These are phyloP conservation scores for Neopestalotiopsis sp. DNA, from an alignment of 2,329 filamentous ascomycete species.

Conservation along the genomic window DNA sequence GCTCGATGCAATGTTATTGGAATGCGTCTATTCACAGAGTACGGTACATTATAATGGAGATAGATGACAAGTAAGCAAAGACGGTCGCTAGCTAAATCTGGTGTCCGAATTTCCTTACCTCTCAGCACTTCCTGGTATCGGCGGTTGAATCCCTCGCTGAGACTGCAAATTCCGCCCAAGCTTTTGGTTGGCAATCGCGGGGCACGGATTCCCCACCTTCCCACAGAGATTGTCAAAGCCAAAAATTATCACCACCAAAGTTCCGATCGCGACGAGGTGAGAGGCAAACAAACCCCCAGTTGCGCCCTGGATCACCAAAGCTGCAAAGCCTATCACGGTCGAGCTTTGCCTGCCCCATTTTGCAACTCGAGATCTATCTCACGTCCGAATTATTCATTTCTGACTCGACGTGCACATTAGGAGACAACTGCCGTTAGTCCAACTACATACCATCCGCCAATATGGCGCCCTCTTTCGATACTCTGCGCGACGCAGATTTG, in stretches of 20 bases:
- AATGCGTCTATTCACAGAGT: no score
- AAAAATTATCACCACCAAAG: conserved; percentile 16
- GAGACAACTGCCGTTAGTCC: no score
- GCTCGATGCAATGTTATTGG: no score
- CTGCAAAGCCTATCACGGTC: background rate
- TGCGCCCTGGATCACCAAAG: background rate
- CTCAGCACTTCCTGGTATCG: background rate
- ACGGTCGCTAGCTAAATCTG: background rate
- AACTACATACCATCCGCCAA: conserved; percentile 45
- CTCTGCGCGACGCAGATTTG: conserved; percentile 89
- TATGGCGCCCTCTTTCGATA: conserved; percentile 95
- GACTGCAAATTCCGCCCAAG: conserved; percentile 8
- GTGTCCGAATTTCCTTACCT: background rate
- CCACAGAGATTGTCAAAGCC: conserved; percentile 15
- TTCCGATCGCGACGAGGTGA: conserved; percentile 11
- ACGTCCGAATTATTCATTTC: background rate
- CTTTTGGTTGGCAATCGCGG: conserved; percentile 17
- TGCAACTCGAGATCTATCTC: background rate
- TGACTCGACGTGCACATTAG: background rate
- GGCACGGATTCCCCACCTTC: conserved; percentile 19
- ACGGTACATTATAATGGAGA: background rate
- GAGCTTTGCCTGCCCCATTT: background rate
- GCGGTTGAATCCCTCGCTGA: background rate
- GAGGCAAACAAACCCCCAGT: background rate
- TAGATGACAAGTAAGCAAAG: background rate